These are phyloP conservation scores for Starmerella ratchasimensis DNA, from an alignment of 805 yeast species.

Conservation along the genomic window DNA sequence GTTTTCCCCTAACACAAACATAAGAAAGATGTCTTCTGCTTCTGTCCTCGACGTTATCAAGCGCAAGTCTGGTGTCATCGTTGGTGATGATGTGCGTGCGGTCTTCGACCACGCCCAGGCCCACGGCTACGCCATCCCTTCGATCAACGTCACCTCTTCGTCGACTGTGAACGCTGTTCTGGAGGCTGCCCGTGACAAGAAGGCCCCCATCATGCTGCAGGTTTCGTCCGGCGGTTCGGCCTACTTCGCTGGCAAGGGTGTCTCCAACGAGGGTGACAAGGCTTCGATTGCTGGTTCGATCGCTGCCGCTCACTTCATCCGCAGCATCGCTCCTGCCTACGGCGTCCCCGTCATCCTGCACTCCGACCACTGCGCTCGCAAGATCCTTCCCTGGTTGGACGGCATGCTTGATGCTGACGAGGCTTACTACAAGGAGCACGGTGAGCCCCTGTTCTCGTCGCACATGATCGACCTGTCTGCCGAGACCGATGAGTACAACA, in stretches of 20 bases:
- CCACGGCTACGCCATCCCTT: constrained; percentile 92
- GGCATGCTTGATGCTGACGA: constrained; percentile 97
- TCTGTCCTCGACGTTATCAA: constrained; percentile 54
- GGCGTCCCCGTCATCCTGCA: constrained; percentile 94
- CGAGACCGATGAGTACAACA: constrained; percentile 93
- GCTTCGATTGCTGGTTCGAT: constrained; percentile 91
- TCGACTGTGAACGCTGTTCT: constrained; percentile 94
- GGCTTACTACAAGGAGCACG: constrained; percentile 70
- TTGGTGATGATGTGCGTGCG: constrained; percentile 84
- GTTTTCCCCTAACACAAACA: no score
- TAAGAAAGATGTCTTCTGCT: constrained; percentile 26
- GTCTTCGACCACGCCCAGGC: constrained; percentile 82
- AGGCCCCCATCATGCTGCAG: constrained; percentile 92
- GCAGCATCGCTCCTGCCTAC: constrained; percentile 91
- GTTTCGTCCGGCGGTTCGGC: constrained; percentile 99
- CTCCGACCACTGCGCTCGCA: constrained; percentile 98
- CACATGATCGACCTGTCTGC: constrained; percentile 98
- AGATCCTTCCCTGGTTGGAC: constrained; percentile 95
- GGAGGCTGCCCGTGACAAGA: constrained; percentile 91
- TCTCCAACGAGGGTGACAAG: constrained; percentile 77
- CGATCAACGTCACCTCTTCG: constrained; percentile 95
- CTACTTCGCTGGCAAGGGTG: constrained; percentile 99
- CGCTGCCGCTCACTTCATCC: constrained; percentile 96
- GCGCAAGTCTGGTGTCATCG: constrained; percentile 95
- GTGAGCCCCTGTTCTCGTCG: constrained; percentile 94